Evolutionary conservation across 208 protist genomes (phyloP), one percentile per base, ranked within the genome.

Genomic region (Acanthamoeba divionensis): DNA sequence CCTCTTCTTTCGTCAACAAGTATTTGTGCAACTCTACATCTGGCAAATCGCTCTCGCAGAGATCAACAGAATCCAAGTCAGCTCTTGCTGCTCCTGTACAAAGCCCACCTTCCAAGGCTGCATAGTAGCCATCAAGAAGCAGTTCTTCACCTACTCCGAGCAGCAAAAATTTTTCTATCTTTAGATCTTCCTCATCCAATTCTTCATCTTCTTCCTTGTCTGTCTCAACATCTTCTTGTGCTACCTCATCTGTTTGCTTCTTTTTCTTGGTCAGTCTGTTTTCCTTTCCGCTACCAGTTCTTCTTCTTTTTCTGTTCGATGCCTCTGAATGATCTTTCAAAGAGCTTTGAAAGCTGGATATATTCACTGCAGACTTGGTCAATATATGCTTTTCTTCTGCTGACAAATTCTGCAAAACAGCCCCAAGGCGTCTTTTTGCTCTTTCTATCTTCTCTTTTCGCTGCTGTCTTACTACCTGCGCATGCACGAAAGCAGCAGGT

Each of bases 151-250:
- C 36, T 26, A 79, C 69, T 26, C 69, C 69, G 2, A 31, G 12
- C 21, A 79, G n/a, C 6, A 79, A 48, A n/a, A 41, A 79, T 2
- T 33, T 41, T 26, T 79, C 69, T 12, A 79, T 79, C 69, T 79
- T 79, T 41, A n/a, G 9, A 41, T 79, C 69, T 48, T 79, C 69
- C 15, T 79, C 69, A 41, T 79, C 69, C 10, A 79, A 41, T 41
- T 79, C 44, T 33, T 45, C 8, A 0, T 67, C 18, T 36, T 26
- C 60, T 21, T 71, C 63, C 63, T n/a, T 71, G 36, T 41, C 36
- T 5, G 5, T 5, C 36, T 41, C 36, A 41, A 5, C n/a, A n/a
- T n/a, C n/a, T n/a, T n/a, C 36, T 41, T 41, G 36, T 41, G 36
- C 1, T 5, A 41, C 36, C 36, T 41, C 36, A 41, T 41, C 36